Evolutionary conservation across 148 eudicot species (phyloP), one percentile per base, ranked within the genome.

Genomic region (Rhododendron henanense): DNA sequence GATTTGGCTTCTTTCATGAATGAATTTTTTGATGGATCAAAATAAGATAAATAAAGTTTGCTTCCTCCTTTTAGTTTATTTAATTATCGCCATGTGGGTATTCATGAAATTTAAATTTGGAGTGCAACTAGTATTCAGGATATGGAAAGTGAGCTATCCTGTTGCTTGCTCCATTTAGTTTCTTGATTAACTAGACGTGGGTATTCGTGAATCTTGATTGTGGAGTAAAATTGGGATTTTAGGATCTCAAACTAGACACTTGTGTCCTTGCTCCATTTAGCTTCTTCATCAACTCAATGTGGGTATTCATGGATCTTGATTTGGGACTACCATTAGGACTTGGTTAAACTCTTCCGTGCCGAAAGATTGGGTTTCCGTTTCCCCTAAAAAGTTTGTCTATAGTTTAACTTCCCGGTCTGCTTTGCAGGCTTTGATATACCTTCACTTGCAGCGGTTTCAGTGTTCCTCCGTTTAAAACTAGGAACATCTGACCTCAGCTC

Each of bases 401-500:
- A 16, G 61, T 55, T 18, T 16, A 55, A 50, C 8, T 73, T 10
- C 10, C 19, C 10, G 18, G 6, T 83, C 31, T 53, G 16, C 14
- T 45, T 61, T 16, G 65, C 84, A 87, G 89, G 87, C 45, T 81
- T 87, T 65, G 16, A 41, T 10, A 81, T 87, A 81, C 87, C 84
- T 71, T 87, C 89, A 71, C 81, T 87, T 50, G 79, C 81, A 80
- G 89, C 89, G 1, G 89, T 63, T 73, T 80, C 89, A 14, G 84
- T 53, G 47, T 57, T 84, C 55, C 89, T 84, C 51, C 86, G 15
- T 51, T 23, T 84, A 35, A 87, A 81, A 57, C 23, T 84, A 59
- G 85, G 75, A 84, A 53, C 73, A 39, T 78, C 71, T 51, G 82
- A 25, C 57, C 23, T 76, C 78, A 45, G 82, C 48, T 86, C 82